Base-by-base conservation (phyloP, 371 early-diverging fungal genomes). In the Mortierella sp. region DNA sequence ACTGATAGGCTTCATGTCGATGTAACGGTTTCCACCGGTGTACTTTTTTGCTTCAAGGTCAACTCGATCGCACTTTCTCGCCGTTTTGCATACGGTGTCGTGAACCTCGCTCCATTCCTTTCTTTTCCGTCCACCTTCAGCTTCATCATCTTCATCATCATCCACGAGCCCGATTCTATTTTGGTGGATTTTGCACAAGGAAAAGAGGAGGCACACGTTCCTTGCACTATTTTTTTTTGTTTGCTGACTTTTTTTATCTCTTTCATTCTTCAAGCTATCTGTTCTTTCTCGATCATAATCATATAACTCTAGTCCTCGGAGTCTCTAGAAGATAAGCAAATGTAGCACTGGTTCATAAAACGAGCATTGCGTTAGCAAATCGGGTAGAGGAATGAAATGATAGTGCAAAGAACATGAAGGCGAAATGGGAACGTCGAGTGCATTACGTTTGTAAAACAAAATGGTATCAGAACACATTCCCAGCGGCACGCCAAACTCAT, bases 151-250 rank as follows among this genome's bases (percentile, higher is more conserved):
- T 54, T 14, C 24, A 9, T 54, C 54, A 54, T 24, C 54, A 16
- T 38, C 21, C 21, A 38, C 65, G 65, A 65, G 65, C 65, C 65
- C 65, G 38, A 48, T 65, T 65, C 65, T 65, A 65, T 65, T 65
- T 65, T 65, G 65, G 65, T 48, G 9, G 14, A 48, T 14, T 14
- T 8, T 48, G 14, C 9, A 48, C 9, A 48, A 48, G 48, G 48
- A 11, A 48, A 10, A 48, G 48, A 8, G 9, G 48, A 48, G 42
- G 42, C 42, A 38, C 48, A 48, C 48, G 9, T 48, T 48, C 48
- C 48, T 48, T 48, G 48, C 48, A 3, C 9, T 48, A 14, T 1
- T 48, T 48, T 45, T 45, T 7, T 3, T 38, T 38, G 34, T 38
- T 9, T 38, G 16, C 38, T 21, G 65, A 38, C 34, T 65, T 65